Evolutionary conservation across 164 flowering plant genomes (phyloP), one percentile per base, ranked within the genome.

Genomic region (Macadamia tetraphylla): DNA sequence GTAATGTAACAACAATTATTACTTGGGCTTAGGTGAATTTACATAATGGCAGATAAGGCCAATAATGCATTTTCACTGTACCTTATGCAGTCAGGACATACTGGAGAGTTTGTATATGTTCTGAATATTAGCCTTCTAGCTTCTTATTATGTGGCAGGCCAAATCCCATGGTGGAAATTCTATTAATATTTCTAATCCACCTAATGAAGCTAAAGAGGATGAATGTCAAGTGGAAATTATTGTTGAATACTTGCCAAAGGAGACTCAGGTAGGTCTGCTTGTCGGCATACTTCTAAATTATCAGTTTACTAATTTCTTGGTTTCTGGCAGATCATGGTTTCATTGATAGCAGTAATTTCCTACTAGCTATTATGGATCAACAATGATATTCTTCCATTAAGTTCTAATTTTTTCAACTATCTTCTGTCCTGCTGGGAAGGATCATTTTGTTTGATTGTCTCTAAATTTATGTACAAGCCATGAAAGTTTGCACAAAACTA

Each of bases 371-470:
- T 14, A 42, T 11, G 9, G 1, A 29, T 23, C 23, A 23, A 51
- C 17, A 14, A 10, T 14, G 15, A 11, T 32, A 52, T 48, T 63
- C 17, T 63, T 48, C 31, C 23, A 43, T n/a, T 55, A 48, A 60
- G 46, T 29, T 69, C 40, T 7, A 48, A 63, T 42, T 63, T 15
- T 44, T 63, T 64, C 44, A 44, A 40, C 14, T 18, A 66, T 64
- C 14, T 29, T 63, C 12, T 59, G 58, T 29, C 13, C 17, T 62
- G 30, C 35, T 67, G 66, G 73, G 73, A 87, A 94, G 97, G 96
- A 92, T 70, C 88, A 85, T 68, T 94, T 94, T 76, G 73, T 86
- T 70, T 84, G 63, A 77, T 83, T 64, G 94, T 90, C 71, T 88
- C 98, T 51, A 87, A 94, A 73, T 94, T 23, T 23, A 23, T 23